Evolutionary conservation across 2,329 filamentous ascomycete species (phyloP).

Genomic region (Pestalotiopsis sp.): DNA sequence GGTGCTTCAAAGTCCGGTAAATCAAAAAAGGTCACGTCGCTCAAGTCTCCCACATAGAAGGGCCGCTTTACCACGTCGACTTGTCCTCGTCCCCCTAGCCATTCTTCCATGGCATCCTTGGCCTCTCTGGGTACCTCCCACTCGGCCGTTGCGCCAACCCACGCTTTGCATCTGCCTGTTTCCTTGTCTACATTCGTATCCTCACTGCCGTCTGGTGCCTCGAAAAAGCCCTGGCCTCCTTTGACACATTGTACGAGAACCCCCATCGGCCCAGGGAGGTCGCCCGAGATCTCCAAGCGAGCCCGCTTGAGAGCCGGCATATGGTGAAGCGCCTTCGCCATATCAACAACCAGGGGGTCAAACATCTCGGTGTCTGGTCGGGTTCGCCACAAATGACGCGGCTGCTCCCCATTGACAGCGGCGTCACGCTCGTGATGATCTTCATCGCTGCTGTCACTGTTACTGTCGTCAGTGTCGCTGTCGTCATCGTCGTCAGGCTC

Average conservation of each 20-base stretch:
- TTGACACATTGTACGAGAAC: not conserved
- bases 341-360: not conserved
- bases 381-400: not conserved
- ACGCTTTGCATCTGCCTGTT: not conserved
- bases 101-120: not conserved
- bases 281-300: not conserved
- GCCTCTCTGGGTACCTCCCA: not conserved
- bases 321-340: not conserved
- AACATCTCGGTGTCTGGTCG: not conserved
- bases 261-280: not conserved
- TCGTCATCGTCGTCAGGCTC: not conserved
- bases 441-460: not conserved
- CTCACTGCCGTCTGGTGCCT: not conserved
- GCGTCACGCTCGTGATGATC: not conserved
- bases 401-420: not conserved
- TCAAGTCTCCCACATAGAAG: not conserved
- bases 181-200: not conserved
- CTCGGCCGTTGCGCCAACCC: not conserved
- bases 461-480: not conserved
- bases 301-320: not conserved
- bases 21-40: no score
- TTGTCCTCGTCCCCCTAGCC: not conserved
- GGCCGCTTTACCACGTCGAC: not conserved
- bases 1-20: no score
- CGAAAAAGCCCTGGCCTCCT: not conserved